phyloP scores from a whole-genome alignment of 116 monocot genomes.

The Dioscorea cayenensis region DNA sequence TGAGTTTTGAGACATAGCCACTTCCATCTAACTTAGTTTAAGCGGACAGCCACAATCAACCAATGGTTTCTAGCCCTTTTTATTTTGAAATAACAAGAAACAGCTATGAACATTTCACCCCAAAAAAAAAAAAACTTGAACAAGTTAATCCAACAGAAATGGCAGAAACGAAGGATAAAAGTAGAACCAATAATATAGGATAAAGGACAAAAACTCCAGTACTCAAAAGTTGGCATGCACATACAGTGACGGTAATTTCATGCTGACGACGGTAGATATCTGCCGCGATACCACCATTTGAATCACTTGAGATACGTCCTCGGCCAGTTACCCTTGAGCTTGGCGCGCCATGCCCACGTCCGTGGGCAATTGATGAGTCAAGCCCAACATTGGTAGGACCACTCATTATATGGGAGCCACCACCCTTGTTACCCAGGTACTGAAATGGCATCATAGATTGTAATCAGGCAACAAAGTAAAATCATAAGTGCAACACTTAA shows the following conservation, averaged over 20 bases:
- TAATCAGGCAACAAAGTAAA: neutral
- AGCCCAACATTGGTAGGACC: constrained; percentile 16
- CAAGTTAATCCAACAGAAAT: too few relatives aligned
- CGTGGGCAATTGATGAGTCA: constrained; percentile 11
- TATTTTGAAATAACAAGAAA: too few relatives aligned
- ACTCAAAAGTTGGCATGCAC: constrained; percentile 5
- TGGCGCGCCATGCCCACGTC: constrained; percentile 10
- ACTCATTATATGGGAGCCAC: constrained; percentile 8
- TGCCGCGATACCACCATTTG: constrained; percentile 25
- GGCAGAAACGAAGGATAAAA: too few relatives aligned
- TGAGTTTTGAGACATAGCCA: too few relatives aligned
- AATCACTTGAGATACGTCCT: constrained; percentile 24
- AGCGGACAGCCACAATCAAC: too few relatives aligned
- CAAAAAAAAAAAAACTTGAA: too few relatives aligned
- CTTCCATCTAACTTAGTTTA: too few relatives aligned
- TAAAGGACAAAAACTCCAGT: neutral
- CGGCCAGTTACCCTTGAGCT: constrained; percentile 24
- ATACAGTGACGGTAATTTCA: constrained; percentile 69
- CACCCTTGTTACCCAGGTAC: constrained; percentile 18
- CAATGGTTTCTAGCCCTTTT: too few relatives aligned
- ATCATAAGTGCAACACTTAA: neutral
- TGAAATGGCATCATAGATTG: constrained; percentile 17
- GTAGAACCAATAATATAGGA: too few relatives aligned
- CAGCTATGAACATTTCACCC: too few relatives aligned
- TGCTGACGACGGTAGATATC: constrained; percentile 79